Conservation (phyloP, 148 eudicot species). For the Rhododendron ferrugineum region DNA sequence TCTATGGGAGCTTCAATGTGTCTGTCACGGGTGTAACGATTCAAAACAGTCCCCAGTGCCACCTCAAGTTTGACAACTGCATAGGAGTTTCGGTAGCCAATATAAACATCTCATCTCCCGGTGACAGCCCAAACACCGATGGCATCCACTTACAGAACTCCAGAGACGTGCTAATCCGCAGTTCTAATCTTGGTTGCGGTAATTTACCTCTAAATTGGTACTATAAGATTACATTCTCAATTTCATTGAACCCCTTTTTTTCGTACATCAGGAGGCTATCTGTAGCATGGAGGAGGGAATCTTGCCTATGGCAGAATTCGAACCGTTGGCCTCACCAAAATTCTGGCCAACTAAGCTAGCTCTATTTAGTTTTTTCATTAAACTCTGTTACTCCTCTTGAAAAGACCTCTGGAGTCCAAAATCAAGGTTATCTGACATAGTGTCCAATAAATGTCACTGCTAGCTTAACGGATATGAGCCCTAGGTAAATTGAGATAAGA, state of each 20-base stretch:
- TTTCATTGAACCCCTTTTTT: neutral
- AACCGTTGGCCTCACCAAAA: neutral
- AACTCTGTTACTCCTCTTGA: neutral
- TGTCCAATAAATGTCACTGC: neutral
- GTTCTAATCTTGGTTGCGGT: slow-evolving; percentile 71
- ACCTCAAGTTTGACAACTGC: slow-evolving; percentile 80
- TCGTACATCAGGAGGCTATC: neutral
- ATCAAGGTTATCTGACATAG: neutral
- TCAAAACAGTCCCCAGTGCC: slow-evolving; percentile 86
- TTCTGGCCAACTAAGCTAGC: neutral
- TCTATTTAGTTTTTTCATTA: neutral
- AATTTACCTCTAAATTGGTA: slow-evolving; percentile 18
- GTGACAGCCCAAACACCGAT: slow-evolving; percentile 93
- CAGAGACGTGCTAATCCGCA: slow-evolving; percentile 69
- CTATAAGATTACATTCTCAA: neutral
- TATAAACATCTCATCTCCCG: slow-evolving; percentile 63
- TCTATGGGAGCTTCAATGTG: slow-evolving; percentile 80
- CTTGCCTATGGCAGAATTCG: neutral
- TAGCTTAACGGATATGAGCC: neutral
- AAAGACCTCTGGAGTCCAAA: neutral
- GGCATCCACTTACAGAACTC: slow-evolving; percentile 92
- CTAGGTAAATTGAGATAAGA: neutral
- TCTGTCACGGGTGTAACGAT: slow-evolving; percentile 91
- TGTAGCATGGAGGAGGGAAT: neutral
- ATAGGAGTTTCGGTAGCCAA: slow-evolving; percentile 59